phyloP scores from a whole-genome alignment of 2,329 filamentous ascomycete genomes.

The Endocalyx cinctus region DNA sequence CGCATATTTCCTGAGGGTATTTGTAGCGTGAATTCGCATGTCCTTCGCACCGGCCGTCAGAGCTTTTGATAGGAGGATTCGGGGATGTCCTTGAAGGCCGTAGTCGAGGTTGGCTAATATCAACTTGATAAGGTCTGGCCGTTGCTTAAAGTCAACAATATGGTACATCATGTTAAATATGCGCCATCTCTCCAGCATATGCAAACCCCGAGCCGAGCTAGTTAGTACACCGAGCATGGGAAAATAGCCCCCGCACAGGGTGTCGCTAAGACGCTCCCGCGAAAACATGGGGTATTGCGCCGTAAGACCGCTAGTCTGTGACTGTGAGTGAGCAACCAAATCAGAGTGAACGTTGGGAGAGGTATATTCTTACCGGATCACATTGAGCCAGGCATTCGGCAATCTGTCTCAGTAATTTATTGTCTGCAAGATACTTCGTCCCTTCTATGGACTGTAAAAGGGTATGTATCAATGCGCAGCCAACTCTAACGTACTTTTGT shows the following conservation, averaged over 20 bases:
- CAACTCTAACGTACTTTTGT: slow-evolving; percentile 87
- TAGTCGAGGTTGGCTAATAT: slow-evolving; percentile 92
- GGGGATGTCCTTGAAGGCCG: slow-evolving; percentile 78
- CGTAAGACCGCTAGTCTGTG: slow-evolving; percentile 64
- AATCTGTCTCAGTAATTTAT: slow-evolving; percentile 88
- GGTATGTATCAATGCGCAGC: slow-evolving; percentile 82
- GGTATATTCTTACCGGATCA: slow-evolving; percentile 61
- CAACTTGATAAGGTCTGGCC: slow-evolving; percentile 85
- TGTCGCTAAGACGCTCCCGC: slow-evolving; percentile 75
- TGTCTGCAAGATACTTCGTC: slow-evolving; percentile 78
- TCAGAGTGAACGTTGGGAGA: background rate
- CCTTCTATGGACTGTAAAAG: slow-evolving; percentile 84
- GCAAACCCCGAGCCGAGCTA: slow-evolving; percentile 73
- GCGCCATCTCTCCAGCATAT: slow-evolving; percentile 91
- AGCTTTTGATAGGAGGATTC: slow-evolving; percentile 89
- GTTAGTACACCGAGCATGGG: slow-evolving; percentile 85
- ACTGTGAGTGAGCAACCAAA: slow-evolving; percentile 13
- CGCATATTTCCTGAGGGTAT: slow-evolving; percentile 81
- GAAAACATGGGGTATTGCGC: slow-evolving; percentile 89
- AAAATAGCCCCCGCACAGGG: slow-evolving; percentile 89
- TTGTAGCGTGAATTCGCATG: slow-evolving; percentile 86
- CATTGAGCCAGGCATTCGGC: slow-evolving; percentile 95
- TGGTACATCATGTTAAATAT: slow-evolving; percentile 99
- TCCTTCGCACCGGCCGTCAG: slow-evolving; percentile 88
- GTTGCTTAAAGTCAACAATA: slow-evolving; percentile 85